Percentiles rank a stretch among this genome's conserved stretches.
Conservation (phyloP, 2,329 filamentous ascomycete genomes). For the Acrocalymma vagum region DNA sequence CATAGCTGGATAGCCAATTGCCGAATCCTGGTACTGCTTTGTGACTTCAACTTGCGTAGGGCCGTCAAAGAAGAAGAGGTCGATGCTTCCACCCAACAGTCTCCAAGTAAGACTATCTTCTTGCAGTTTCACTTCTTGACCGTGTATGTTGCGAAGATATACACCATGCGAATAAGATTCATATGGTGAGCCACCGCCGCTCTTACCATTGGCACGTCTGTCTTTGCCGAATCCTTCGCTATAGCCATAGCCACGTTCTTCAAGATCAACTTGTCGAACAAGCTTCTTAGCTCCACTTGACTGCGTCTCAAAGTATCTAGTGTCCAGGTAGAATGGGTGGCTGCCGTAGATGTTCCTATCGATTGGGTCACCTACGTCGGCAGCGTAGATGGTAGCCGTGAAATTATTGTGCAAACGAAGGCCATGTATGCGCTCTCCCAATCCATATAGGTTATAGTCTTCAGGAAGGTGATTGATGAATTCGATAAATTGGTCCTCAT, state of each 20-base stretch:
- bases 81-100: slow-evolving; percentile 77
- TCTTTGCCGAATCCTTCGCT: slow-evolving; percentile 4
- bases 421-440: slow-evolving; percentile 77
- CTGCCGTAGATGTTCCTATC: slow-evolving; percentile 76
- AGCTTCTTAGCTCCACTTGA: slow-evolving; percentile 59
- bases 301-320: slow-evolving; percentile 73
- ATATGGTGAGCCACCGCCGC: slow-evolving; percentile 61
- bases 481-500: slow-evolving; percentile 81
- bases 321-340: slow-evolving; percentile 83
- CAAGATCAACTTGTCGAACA: slow-evolving; percentile 61
- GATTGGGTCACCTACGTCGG: slow-evolving; percentile 72
- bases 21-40: slow-evolving; percentile 72
- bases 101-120: slow-evolving; percentile 75
- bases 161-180: slow-evolving; percentile 77
- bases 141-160: slow-evolving; percentile 79
- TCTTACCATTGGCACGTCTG: slow-evolving; percentile 4
- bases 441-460: slow-evolving; percentile 78
- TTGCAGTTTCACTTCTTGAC: slow-evolving; percentile 74
- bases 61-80: slow-evolving; percentile 82
- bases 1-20: slow-evolving; percentile 76
- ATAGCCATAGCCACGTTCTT: slow-evolving; percentile 19
- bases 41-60: slow-evolving; percentile 74
- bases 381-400: slow-evolving; percentile 73
- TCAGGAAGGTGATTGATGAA: slow-evolving; percentile 72
- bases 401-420: slow-evolving; percentile 77